phyloP scores from a whole-genome alignment of 345 rosid species.

The Turritis glabra region DNA sequence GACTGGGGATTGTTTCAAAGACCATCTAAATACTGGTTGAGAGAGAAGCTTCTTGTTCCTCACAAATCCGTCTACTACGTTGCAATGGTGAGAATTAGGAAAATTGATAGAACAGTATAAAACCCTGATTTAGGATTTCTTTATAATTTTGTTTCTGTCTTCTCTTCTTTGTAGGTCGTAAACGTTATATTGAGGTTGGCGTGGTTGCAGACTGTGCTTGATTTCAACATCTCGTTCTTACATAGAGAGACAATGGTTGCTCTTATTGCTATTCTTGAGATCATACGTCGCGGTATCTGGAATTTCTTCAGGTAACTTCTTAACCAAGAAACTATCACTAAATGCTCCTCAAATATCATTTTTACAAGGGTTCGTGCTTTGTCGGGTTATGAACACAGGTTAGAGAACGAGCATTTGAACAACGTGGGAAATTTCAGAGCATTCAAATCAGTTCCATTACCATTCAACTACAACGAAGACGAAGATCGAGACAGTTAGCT shows the following conservation, averaged over 20 bases:
- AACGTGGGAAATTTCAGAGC: conserved; percentile 70
- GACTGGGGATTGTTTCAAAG: conserved; percentile 76
- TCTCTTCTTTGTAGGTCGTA: conserved; percentile 38
- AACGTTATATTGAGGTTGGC: conserved; percentile 62
- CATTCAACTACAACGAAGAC: conserved; percentile 61
- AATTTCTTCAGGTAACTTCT: conserved; percentile 62
- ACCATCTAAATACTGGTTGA: conserved; percentile 53
- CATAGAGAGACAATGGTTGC: conserved; percentile 47
- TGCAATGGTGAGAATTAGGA: conserved; percentile 53
- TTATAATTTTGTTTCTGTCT: neutral
- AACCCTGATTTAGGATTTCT: neutral
- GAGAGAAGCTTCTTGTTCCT: conserved; percentile 68
- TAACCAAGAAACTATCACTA: neutral
- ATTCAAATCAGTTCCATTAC: conserved; percentile 75
- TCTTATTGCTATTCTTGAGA: conserved; percentile 63
- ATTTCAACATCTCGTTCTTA: conserved; percentile 34
- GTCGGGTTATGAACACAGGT: conserved; percentile 36
- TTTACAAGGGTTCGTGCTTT: neutral
- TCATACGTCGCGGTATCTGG: conserved; percentile 75
- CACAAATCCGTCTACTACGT: conserved; percentile 47
- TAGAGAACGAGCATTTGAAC: conserved; percentile 75
- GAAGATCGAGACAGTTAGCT: conserved; percentile 47
- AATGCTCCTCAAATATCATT: neutral
- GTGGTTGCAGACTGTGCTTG: conserved; percentile 64
- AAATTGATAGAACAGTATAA: neutral